These are phyloP conservation scores for Radiomyces spectabilis DNA, from an alignment of 192 early-diverging fungal genomes.

Conservation along the genomic window DNA sequence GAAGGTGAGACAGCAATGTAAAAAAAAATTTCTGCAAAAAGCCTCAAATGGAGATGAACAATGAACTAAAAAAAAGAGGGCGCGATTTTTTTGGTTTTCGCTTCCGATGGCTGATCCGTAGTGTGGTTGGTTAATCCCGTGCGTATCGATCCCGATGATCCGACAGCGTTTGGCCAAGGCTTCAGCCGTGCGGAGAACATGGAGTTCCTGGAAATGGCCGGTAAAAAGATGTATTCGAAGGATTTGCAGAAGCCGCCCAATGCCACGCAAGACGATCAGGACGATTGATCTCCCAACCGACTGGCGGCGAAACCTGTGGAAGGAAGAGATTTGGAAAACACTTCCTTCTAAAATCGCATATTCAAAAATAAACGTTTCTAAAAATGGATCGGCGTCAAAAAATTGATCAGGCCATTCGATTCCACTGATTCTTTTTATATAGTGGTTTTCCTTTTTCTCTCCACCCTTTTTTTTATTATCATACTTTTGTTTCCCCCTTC, in stretches of 20 bases:
- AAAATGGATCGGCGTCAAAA: no score
- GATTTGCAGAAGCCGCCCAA: conserved; percentile 40
- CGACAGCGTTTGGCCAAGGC: conserved; percentile 38
- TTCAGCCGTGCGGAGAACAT: conserved; percentile 61
- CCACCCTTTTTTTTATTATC: not conserved
- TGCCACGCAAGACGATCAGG: not conserved
- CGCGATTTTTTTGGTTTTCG: not conserved
- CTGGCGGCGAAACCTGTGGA: no score
- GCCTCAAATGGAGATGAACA: no score
- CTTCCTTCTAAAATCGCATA: no score
- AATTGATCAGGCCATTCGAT: not conserved
- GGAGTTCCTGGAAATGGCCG: conserved; percentile 66
- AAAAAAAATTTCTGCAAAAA: no score
- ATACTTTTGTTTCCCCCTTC: not conserved
- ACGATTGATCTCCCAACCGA: no score
- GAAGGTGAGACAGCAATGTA: conserved; percentile 42
- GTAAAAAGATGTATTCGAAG: conserved; percentile 62
- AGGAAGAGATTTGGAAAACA: no score
- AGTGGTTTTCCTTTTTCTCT: conserved; percentile 5
- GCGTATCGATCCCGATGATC: conserved; percentile 28
- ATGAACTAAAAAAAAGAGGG: no score
- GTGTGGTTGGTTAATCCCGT: conserved; percentile 63
- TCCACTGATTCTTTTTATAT: not conserved
- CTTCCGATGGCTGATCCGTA: conserved; percentile 12
- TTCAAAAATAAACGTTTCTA: no score